Evolutionary conservation across 805 yeast genomes (phyloP).

Genomic region (Ogataea degrootiae): DNA sequence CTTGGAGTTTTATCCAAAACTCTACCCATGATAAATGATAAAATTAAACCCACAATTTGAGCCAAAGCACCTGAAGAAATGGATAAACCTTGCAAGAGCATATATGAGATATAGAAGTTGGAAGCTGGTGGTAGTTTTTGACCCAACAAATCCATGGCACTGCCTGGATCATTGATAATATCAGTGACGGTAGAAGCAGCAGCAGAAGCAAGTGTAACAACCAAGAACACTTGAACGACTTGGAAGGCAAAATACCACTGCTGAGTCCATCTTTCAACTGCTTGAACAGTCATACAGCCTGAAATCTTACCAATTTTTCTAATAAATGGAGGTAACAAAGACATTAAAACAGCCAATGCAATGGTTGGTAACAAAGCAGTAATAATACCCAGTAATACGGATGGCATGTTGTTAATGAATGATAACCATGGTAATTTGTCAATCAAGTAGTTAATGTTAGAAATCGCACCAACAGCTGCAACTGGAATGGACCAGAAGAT

Average conservation of each 20-base stretch:
- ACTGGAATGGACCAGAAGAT: slow-evolving; percentile 97
- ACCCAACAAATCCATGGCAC: slow-evolving; percentile 74
- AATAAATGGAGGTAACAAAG: slow-evolving; percentile 79
- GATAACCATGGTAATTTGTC: slow-evolving; percentile 66
- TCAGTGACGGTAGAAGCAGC: slow-evolving; percentile 74
- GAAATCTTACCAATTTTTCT: slow-evolving; percentile 68
- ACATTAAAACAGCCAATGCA: slow-evolving; percentile 76
- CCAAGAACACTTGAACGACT: slow-evolving; percentile 84
- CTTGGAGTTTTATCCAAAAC: slow-evolving; percentile 85
- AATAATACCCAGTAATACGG: slow-evolving; percentile 67
- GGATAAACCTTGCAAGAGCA: slow-evolving; percentile 76
- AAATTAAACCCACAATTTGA: slow-evolving; percentile 68
- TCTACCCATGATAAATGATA: slow-evolving; percentile 66
- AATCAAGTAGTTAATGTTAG: slow-evolving; percentile 76
- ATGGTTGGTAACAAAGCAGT: slow-evolving; percentile 87
- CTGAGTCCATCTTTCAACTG: slow-evolving; percentile 78
- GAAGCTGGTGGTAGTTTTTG: slow-evolving; percentile 81
- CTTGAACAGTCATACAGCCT: slow-evolving; percentile 68
- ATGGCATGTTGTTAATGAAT: slow-evolving; percentile 74
- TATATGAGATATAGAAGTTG: slow-evolving; percentile 82
- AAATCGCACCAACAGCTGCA: slow-evolving; percentile 93
- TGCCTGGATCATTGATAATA: slow-evolving; percentile 58
- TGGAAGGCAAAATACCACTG: slow-evolving; percentile 87
- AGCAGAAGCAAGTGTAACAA: slow-evolving; percentile 78
- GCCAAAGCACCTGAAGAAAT: slow-evolving; percentile 71